Base-by-base conservation (phyloP, 1,139 yeast species). In the Starmera stellimalicola region DNA sequence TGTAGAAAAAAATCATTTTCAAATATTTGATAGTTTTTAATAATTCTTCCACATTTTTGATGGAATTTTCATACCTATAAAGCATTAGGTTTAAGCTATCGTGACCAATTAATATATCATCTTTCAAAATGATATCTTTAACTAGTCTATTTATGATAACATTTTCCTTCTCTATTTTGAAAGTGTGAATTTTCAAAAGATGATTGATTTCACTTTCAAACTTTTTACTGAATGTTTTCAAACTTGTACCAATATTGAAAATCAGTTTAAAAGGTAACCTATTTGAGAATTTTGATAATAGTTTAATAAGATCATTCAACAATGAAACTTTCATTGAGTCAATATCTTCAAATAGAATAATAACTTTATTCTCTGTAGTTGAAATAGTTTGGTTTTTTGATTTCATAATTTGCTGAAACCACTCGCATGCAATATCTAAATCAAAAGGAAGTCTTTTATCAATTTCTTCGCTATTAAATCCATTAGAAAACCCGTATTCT, bases 1-100 rank as follows among this genome's bases (percentile, higher is more conserved):
- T 69, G 48, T 65, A 76, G 47, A 70, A 77, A 45, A 72, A 73
- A 8, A 66, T 58, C 79, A 76, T 73, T 41, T 71, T 67, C 27
- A 70, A 55, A 35, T 73, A 52, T 38, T 72, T 73, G 41, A 76
- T 48, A 14, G 61, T 53, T 41, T 70, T 75, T 33, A 73, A 62
- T 17, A 52, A 44, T 16, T 47, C 48, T 30, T 47, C 45, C 12
- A 45, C 43, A 25, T 38, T 42, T 29, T 40, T 43, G 7, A 40
- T 32, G 3, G 50, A 44, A 17, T 32, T 37, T 14, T 35, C 38
- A 20, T 43, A 45, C 19, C 51, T 33, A 3, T 40, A 37, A 14
- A 48, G 32, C 3, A 49, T 37, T 27, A 39, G 37, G 19, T 32
- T 30, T 2, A 47, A 36, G 18, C 44, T 26, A 3, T 49, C 45